Evolutionary conservation across 306 rosid species (phyloP), one percentile per base, ranked within the genome.

Genomic region (Styphnolobium japonicum): DNA sequence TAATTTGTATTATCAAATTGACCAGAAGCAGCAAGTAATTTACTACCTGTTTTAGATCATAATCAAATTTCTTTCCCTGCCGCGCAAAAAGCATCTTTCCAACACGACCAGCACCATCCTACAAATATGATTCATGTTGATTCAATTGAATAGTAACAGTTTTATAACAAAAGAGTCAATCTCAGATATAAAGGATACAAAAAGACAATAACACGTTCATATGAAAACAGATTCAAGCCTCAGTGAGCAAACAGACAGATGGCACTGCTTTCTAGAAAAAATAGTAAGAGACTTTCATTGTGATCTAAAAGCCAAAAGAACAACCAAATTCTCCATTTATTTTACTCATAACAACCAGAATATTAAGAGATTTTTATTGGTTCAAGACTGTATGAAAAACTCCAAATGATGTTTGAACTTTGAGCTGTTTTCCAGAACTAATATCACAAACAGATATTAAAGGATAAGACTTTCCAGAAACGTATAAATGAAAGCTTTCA

Each of bases 41-140:
- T 23, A 75, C 11, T 77, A 94, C 97, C 96, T 94, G 98, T 83
- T 95, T 95, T 16, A 95, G 89, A 83, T 95, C 98, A 86, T 87
- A 95, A 82, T 95, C 99, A 90, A 95, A 95, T 71, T 95, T 95
- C 86, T 90, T 95, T 75, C 99, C 99, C 77, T 95, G 98, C 25
- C 98, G 94, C 33, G 99, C 92, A 86, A 88, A 95, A 23, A 95
- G 89, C 99, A 95, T 95, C 90, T 95, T 95, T 27, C 99, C 99
- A 33, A 95, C 92, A 51, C 99, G 99, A 81, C 99, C 99, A 73
- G 99, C 98, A 25, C 99, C 99, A 71, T 95, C 99, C 97, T 94
- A 75, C 67, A 81, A 19, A 73, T 46, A 69, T 36, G 6, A 64
- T 53, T 69, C 23, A 45, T 27, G 8, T 25, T 25, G 9, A 53